These are phyloP conservation scores for Neoarthrinium moseri DNA, from an alignment of 2,329 filamentous ascomycete genomes.

Conservation along the genomic window DNA sequence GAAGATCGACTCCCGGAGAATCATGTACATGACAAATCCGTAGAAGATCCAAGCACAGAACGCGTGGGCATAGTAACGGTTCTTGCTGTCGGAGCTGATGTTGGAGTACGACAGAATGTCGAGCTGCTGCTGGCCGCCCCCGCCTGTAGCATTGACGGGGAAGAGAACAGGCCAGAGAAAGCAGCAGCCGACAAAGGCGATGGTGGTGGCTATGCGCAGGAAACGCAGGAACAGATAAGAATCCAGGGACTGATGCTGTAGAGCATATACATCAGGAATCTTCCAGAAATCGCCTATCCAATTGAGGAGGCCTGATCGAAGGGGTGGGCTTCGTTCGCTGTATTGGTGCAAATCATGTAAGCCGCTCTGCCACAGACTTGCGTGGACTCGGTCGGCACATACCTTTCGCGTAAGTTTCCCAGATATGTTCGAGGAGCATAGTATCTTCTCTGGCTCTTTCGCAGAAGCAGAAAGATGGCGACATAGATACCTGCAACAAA, in stretches of 20 bases:
- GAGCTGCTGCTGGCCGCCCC: conserved; percentile 62
- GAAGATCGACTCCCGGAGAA: conserved; percentile 85
- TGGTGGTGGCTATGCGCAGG: conserved; percentile 71
- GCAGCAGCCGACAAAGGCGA: conserved; percentile 78
- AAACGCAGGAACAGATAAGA: conserved; percentile 90
- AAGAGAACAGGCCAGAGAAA: conserved; percentile 87
- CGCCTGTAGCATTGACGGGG: conserved; percentile 84
- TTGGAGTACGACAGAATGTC: conserved; percentile 81
- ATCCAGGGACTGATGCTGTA: conserved; percentile 90
- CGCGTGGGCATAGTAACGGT: conserved; percentile 79
- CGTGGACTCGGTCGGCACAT: conserved; percentile 10
- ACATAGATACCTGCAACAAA: conserved; percentile 38
- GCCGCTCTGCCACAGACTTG: too few species aligned
- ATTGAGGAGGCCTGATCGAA: conserved; percentile 62
- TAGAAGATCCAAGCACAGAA: conserved; percentile 80
- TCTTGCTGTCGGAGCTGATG: conserved; percentile 56
- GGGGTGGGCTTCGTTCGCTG: conserved; percentile 56
- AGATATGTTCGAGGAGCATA: conserved; percentile 52
- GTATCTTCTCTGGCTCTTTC: conserved; percentile 43
- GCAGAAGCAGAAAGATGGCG: conserved; percentile 42
- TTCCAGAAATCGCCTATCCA: conserved; percentile 69
- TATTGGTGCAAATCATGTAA: too few species aligned
- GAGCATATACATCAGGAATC: conserved; percentile 72
- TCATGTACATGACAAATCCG: conserved; percentile 82
- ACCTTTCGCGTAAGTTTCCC: conserved; percentile 43